phyloP scores from a whole-genome alignment of 2,329 filamentous ascomycete genomes.

The Colletotrichum magnum region DNA sequence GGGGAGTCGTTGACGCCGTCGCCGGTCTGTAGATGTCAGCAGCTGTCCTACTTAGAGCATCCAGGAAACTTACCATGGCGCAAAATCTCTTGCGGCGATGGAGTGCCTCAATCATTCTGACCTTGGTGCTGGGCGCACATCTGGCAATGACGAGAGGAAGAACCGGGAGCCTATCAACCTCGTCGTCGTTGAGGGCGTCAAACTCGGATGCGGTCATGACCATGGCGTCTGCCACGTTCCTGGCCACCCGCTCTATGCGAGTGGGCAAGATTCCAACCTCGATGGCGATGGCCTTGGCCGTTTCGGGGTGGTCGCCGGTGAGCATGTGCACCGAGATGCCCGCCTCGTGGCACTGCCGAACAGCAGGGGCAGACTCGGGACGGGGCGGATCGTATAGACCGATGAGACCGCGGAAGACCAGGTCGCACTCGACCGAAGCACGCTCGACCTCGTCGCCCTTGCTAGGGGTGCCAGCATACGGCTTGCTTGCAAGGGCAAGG shows the following conservation, averaged over 20 bases:
- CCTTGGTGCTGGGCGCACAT: slow-evolving; percentile 76
- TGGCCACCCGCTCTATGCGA: slow-evolving; percentile 60
- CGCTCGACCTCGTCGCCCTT: slow-evolving; percentile 22
- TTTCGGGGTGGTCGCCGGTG: slow-evolving; percentile 72
- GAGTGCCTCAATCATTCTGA: slow-evolving; percentile 74
- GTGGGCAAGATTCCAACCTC: slow-evolving; percentile 69
- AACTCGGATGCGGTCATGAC: slow-evolving; percentile 73
- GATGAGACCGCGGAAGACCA: slow-evolving; percentile 38
- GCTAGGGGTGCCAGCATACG: slow-evolving; percentile 12
- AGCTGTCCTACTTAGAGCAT: neutral
- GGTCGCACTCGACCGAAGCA: slow-evolving; percentile 20
- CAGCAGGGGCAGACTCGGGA: slow-evolving; percentile 69
- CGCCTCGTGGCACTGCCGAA: slow-evolving; percentile 66
- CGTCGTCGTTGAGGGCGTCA: slow-evolving; percentile 69
- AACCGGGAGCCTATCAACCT: slow-evolving; percentile 71
- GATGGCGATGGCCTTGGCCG: slow-evolving; percentile 69
- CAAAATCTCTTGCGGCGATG: slow-evolving; percentile 73
- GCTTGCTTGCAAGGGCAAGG: slow-evolving; percentile 73
- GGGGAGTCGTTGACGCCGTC: slow-evolving; percentile 78
- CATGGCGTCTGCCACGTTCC: slow-evolving; percentile 66
- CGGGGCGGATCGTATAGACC: slow-evolving; percentile 70
- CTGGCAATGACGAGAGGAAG: slow-evolving; percentile 75
- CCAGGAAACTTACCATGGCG: slow-evolving; percentile 59
- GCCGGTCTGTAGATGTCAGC: slow-evolving; percentile 61
- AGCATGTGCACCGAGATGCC: slow-evolving; percentile 73